These are phyloP conservation scores for Borealophlyctis nickersoniae DNA, from an alignment of 192 early-diverging fungal species.

Conservation along the genomic window DNA sequence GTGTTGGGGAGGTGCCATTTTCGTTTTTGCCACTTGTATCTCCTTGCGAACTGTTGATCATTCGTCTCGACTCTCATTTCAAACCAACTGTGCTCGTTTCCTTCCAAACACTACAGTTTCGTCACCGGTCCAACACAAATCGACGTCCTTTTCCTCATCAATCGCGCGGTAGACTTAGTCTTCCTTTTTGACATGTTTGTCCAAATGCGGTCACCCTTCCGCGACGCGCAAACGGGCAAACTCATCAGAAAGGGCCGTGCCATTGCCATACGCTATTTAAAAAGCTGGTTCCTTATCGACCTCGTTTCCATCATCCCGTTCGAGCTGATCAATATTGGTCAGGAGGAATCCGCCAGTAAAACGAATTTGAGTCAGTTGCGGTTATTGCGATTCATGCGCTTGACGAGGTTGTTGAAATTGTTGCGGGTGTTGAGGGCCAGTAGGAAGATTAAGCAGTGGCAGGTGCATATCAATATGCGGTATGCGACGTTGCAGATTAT, in stretches of 20 bases:
- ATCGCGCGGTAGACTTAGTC: conserved; percentile 45
- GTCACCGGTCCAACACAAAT: conserved; percentile 9
- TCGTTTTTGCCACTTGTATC: no score
- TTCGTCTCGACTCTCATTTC: no score
- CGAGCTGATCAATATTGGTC: conserved; percentile 33
- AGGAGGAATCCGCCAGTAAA: not conserved
- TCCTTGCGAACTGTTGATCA: no score
- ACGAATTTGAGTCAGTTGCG: conserved; percentile 25
- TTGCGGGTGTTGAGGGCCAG: conserved; percentile 48
- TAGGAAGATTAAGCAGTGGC: conserved; percentile 46
- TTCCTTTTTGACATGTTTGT: conserved; percentile 52
- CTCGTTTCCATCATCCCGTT: conserved; percentile 46
- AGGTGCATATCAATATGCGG: conserved; percentile 39
- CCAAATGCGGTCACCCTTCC: conserved; percentile 47
- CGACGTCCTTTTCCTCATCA: conserved; percentile 48
- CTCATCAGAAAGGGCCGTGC: conserved; percentile 31
- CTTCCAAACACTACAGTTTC: no score
- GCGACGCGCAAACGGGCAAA: conserved; percentile 42
- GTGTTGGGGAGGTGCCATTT: conserved; percentile 17
- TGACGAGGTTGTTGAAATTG: conserved; percentile 46
- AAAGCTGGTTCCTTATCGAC: conserved; percentile 44
- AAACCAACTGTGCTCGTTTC: no score
- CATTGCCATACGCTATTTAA: conserved; percentile 36
- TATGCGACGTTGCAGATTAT: conserved; percentile 43
- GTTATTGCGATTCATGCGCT: conserved; percentile 40